These are phyloP conservation scores for Apophysomyces trapeziformis DNA, from an alignment of 371 early-diverging fungal species.

Conservation along the genomic window DNA sequence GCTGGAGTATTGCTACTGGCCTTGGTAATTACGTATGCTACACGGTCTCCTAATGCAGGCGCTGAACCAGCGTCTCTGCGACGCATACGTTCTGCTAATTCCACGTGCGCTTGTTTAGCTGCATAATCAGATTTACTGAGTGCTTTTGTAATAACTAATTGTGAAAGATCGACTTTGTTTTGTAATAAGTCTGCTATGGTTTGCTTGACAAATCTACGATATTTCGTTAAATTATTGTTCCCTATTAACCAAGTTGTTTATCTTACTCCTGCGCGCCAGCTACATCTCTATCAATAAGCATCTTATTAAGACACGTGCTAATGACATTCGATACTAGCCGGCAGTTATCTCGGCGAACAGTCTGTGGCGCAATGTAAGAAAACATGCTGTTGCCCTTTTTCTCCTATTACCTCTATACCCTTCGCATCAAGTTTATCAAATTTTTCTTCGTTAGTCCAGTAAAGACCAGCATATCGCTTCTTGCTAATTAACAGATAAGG, in stretches of 20 bases:
- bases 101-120: slow-evolving; percentile 97
- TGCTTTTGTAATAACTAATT: slow-evolving; percentile 98
- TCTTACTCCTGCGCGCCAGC: slow-evolving; percentile 85
- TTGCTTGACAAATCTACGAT: slow-evolving; percentile 81
- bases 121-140: slow-evolving; percentile 97
- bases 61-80: slow-evolving; percentile 98
- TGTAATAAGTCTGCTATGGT: slow-evolving; percentile 94
- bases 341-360: slow-evolving; percentile 99
- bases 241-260: neutral
- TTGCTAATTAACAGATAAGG: slow-evolving; percentile 99
- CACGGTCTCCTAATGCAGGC: slow-evolving; percentile 98
- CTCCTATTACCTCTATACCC: slow-evolving; percentile 90
- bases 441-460: slow-evolving; percentile 93
- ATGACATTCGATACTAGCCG: slow-evolving; percentile 94
- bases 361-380: slow-evolving; percentile 51
- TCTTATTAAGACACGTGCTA: slow-evolving; percentile 91
- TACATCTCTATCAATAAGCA: slow-evolving; percentile 94
- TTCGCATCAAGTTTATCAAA: slow-evolving; percentile 98
- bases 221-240: neutral
- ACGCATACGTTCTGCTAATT: slow-evolving; percentile 96
- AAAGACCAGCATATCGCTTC: slow-evolving; percentile 99
- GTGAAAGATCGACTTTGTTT: slow-evolving; percentile 97
- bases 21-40: slow-evolving; percentile 98
- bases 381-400: neutral
- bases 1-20: slow-evolving; percentile 91